Conservation (phyloP, 106 monocot species). For the Gastrodia elata region DNA sequence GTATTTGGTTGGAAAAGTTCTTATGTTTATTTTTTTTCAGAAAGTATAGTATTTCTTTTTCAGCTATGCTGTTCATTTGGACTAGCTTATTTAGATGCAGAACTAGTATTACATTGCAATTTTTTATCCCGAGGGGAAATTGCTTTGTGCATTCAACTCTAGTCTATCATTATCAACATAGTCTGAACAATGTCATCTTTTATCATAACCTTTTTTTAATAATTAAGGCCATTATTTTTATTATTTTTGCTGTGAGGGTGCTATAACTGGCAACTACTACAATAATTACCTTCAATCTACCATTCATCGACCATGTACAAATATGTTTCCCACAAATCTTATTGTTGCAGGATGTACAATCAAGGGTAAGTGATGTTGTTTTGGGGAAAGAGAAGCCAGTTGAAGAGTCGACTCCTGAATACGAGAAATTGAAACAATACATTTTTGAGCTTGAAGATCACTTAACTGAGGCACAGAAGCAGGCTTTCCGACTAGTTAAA, state of each 20-base stretch:
- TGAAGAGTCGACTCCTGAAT: conserved; percentile 87
- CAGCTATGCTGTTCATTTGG: not conserved
- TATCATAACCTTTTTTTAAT: not conserved
- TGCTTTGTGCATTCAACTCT: not conserved
- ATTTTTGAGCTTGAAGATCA: conserved; percentile 89
- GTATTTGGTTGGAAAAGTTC: no score
- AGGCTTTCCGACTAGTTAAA: conserved; percentile 93
- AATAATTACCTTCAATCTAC: not conserved
- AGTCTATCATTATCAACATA: not conserved
- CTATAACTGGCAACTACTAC: not conserved
- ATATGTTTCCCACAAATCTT: conserved; percentile 5
- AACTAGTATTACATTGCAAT: not conserved
- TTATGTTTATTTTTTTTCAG: no score
- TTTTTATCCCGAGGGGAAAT: not conserved
- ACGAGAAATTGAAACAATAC: conserved; percentile 90
- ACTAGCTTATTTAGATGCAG: not conserved
- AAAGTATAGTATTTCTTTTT: no score
- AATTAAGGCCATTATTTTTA: not conserved
- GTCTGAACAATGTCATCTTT: not conserved
- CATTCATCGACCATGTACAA: not conserved
- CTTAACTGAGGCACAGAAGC: conserved; percentile 88
- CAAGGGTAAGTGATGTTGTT: conserved; percentile 97
- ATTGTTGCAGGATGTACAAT: conserved; percentile 74
- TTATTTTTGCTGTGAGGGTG: not conserved
- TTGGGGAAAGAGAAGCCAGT: conserved; percentile 97